phyloP scores from a whole-genome alignment of 2,329 filamentous ascomycete genomes.

The Myrmaecium sp. region DNA sequence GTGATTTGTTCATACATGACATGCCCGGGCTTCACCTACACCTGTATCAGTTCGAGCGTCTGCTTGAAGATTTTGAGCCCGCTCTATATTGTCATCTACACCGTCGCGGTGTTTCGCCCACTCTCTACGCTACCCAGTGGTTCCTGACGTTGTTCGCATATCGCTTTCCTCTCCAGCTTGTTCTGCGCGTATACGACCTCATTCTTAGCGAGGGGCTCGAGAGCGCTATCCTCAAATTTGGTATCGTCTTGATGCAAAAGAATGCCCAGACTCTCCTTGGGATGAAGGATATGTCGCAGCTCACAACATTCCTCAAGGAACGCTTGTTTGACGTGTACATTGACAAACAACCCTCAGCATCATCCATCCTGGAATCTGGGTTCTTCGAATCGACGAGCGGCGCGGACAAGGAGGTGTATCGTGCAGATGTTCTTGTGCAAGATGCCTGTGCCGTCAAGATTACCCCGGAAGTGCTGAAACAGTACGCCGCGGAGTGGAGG shows the following conservation, averaged over 20 bases:
- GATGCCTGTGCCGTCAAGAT: slow-evolving; percentile 84
- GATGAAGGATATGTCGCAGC: slow-evolving; percentile 79
- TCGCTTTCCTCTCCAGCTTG: slow-evolving; percentile 87
- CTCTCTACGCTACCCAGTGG: slow-evolving; percentile 96
- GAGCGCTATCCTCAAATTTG: slow-evolving; percentile 78
- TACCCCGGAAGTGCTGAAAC: slow-evolving; percentile 62
- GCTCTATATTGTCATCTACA: slow-evolving; percentile 89
- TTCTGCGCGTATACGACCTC: slow-evolving; percentile 89
- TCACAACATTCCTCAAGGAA: slow-evolving; percentile 86
- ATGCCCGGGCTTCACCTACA: slow-evolving; percentile 93
- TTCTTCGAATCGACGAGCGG: slow-evolving; percentile 91
- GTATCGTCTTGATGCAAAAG: slow-evolving; percentile 90
- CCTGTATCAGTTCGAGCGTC: slow-evolving; percentile 84
- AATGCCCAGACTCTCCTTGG: slow-evolving; percentile 61
- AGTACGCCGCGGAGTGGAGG: slow-evolving; percentile 79
- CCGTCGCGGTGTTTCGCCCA: slow-evolving; percentile 70
- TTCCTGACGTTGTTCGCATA: slow-evolving; percentile 98
- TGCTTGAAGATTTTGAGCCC: slow-evolving; percentile 86
- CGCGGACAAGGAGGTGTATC: slow-evolving; percentile 87
- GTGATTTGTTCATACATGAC: slow-evolving; percentile 84
- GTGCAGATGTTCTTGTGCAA: slow-evolving; percentile 80
- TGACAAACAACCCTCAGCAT: slow-evolving; percentile 81
- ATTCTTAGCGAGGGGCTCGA: slow-evolving; percentile 86
- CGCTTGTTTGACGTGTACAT: slow-evolving; percentile 94
- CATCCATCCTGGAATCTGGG: slow-evolving; percentile 82